phyloP scores from a whole-genome alignment of 768 basidiomycete species.

The Suillus paluster region DNA sequence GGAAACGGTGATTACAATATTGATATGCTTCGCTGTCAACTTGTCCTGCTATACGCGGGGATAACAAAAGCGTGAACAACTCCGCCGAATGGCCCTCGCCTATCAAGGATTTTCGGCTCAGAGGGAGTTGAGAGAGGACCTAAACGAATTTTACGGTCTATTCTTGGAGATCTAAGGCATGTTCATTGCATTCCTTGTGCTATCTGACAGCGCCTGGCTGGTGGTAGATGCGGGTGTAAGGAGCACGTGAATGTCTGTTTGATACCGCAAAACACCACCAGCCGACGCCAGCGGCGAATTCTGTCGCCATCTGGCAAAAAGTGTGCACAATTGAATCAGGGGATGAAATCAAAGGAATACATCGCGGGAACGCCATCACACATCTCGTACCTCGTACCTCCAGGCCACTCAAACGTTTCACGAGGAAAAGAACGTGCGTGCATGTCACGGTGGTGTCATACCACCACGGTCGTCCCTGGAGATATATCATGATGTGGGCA shows the following conservation, averaged over 20 bases:
- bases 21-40: slow-evolving; percentile 1
- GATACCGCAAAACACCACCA: neutral
- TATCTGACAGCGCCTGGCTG: neutral
- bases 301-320: neutral
- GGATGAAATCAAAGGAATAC: neutral
- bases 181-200: neutral
- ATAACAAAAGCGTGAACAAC: neutral
- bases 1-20: neutral
- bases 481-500: neutral
- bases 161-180: neutral
- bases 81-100: neutral
- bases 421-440: neutral
- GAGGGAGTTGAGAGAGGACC: neutral
- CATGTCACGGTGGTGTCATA: neutral
- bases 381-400: neutral
- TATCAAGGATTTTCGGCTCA: neutral
- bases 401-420: neutral
- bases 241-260: neutral
- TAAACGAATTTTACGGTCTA: neutral
- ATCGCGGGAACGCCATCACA: no score
- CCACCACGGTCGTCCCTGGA: neutral
- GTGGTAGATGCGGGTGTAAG: neutral
- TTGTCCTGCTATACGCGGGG: neutral
- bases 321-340: neutral
- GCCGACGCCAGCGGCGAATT: neutral